Evolutionary conservation across 805 yeast genomes (phyloP).

Genomic region (Torulaspora delbrueckii): DNA sequence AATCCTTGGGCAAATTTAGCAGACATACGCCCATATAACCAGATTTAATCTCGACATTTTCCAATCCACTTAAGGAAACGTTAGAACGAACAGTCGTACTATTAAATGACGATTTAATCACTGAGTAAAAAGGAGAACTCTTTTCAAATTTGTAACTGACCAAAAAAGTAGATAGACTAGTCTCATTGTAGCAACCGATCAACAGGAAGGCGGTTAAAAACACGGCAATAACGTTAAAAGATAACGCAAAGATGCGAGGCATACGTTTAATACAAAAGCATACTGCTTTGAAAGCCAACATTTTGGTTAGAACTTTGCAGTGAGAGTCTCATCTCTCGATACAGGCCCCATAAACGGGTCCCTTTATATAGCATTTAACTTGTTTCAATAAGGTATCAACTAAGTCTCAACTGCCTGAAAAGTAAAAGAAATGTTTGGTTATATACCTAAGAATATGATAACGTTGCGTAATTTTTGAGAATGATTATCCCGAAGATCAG

Average conservation of each 20-base stretch:
- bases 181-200: constrained; percentile 47
- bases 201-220: constrained; percentile 52
- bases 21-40: constrained; percentile 59
- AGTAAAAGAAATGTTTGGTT: constrained; percentile 4
- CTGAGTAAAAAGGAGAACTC: constrained; percentile 40
- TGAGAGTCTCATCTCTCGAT: neutral
- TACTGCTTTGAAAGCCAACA: constrained; percentile 10
- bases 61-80: constrained; percentile 25
- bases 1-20: constrained; percentile 29
- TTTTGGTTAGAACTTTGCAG: neutral
- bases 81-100: constrained; percentile 28
- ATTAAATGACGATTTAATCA: constrained; percentile 38
- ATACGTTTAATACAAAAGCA: constrained; percentile 35
- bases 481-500: constrained; percentile 38
- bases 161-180: constrained; percentile 48
- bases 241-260: constrained; percentile 41
- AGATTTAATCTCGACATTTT: constrained; percentile 43
- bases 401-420: constrained; percentile 1
- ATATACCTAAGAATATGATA: constrained; percentile 16
- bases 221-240: constrained; percentile 44
- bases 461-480: constrained; percentile 2
- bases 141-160: constrained; percentile 46
- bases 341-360: neutral
- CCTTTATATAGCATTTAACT: neutral
- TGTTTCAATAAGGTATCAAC: neutral